These are phyloP conservation scores for Collybiopsis confluens DNA, from an alignment of 768 basidiomycete species.

Conservation along the genomic window DNA sequence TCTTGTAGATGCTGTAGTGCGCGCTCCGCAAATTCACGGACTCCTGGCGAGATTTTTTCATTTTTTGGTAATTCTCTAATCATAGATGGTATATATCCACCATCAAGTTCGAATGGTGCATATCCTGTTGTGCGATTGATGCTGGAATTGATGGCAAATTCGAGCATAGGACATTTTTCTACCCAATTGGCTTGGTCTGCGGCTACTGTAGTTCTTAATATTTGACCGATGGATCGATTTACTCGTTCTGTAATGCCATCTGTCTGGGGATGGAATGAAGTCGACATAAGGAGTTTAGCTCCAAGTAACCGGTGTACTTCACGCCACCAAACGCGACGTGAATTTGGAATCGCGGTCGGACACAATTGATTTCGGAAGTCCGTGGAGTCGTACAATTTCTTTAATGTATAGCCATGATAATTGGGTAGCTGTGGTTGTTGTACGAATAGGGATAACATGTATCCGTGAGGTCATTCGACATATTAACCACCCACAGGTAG, in stretches of 20 bases:
- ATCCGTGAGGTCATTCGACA: slow-evolving; percentile 14
- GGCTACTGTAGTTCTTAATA: slow-evolving; percentile 8
- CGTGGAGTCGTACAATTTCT: slow-evolving; percentile 14
- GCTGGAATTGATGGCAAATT: slow-evolving; percentile 19
- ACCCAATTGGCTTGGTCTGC: slow-evolving; percentile 18
- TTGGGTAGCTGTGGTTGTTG: slow-evolving; percentile 3
- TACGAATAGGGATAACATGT: slow-evolving; percentile 15
- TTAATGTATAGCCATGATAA: slow-evolving; percentile 11
- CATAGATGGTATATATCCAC: background rate
- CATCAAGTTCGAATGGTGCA: background rate
- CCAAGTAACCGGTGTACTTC: slow-evolving; percentile 16
- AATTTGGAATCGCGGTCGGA: slow-evolving; percentile 24
- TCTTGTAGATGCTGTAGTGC: slow-evolving; percentile 18
- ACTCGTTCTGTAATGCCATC: slow-evolving; percentile 19
- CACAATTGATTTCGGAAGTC: slow-evolving; percentile 16
- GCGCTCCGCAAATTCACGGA: slow-evolving; percentile 19
- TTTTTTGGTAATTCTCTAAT: background rate
- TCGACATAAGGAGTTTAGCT: slow-evolving; percentile 19
- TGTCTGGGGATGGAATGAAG: slow-evolving; percentile 28
- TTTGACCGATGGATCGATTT: slow-evolving; percentile 12
- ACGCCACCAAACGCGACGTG: slow-evolving; percentile 22
- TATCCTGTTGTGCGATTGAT: slow-evolving; percentile 6
- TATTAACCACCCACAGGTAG: slow-evolving; percentile 18
- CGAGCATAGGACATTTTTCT: slow-evolving; percentile 5
- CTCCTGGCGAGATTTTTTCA: slow-evolving; percentile 10